phyloP scores from a whole-genome alignment of 2,329 filamentous ascomycete species.

The Tolypocladium guangdongense region DNA sequence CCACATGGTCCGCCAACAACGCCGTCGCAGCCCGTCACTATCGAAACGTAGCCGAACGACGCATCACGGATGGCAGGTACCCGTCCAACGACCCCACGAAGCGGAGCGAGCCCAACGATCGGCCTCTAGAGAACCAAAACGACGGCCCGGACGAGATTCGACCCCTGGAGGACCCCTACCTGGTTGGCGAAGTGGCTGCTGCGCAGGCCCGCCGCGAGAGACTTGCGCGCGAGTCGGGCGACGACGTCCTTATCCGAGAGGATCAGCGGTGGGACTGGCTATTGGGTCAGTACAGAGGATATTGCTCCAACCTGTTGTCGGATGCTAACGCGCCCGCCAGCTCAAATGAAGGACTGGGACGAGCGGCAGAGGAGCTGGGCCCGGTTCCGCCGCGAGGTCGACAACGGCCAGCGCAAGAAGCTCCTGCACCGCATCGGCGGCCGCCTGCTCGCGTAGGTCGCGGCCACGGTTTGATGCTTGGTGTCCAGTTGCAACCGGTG shows the following conservation, averaged over 20 bases:
- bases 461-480: background rate
- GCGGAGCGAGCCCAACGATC: constrained; percentile 5
- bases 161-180: constrained; percentile 54
- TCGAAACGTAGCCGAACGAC: constrained; percentile 51
- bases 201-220: constrained; percentile 44
- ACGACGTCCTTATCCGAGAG: constrained; percentile 44
- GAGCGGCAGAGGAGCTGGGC: constrained; percentile 39
- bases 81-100: constrained; percentile 16
- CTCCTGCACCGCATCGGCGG: constrained; percentile 29
- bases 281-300: constrained; percentile 33
- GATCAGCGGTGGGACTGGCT: constrained; percentile 52
- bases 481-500: background rate
- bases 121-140: background rate
- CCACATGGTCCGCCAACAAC: constrained; percentile 45
- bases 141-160: constrained; percentile 15
- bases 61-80: constrained; percentile 36
- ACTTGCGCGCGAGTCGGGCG: constrained; percentile 42
- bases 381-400: constrained; percentile 27
- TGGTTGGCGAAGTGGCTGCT: constrained; percentile 57
- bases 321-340: constrained; percentile 17
- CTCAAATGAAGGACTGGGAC: constrained; percentile 39
- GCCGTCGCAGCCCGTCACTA: constrained; percentile 48
- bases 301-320: background rate
- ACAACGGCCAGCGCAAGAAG: constrained; percentile 23
- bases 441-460: constrained; percentile 10